Percentiles rank a stretch among this genome's conserved stretches.
Conservation (phyloP, 2,329 filamentous ascomycete species). For the Stemphylium vesicarium region DNA sequence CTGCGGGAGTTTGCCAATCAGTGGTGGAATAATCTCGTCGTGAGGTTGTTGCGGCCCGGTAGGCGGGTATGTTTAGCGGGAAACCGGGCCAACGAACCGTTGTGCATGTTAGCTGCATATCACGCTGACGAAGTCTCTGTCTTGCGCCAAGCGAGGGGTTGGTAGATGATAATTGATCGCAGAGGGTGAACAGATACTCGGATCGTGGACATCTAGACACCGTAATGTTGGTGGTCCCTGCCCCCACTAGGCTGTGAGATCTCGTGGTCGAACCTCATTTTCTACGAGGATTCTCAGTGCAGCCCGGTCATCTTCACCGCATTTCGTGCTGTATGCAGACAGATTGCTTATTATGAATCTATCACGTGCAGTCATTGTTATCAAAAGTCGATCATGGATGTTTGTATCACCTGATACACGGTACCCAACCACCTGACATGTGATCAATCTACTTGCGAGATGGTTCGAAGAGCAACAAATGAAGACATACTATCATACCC, state of each 20-base stretch:
- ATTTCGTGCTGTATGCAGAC: background rate
- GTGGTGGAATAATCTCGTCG: conserved; percentile 47
- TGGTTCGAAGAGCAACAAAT: conserved; percentile 15
- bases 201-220: conserved; percentile 10
- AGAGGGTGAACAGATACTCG: conserved; percentile 4
- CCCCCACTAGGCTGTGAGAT: background rate
- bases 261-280: background rate
- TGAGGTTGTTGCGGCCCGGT: conserved; percentile 36
- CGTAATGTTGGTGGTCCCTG: background rate
- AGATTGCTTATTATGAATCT: background rate
- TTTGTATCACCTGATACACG: conserved; percentile 2
- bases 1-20: conserved; percentile 14
- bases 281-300: background rate
- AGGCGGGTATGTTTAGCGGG: conserved; percentile 36
- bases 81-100: conserved; percentile 34
- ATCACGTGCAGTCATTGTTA: background rate
- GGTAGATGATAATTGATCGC: conserved; percentile 20
- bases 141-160: conserved; percentile 29
- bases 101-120: conserved; percentile 30
- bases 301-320: conserved; percentile 4
- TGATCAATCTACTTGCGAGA: conserved; percentile 17
- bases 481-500: conserved; percentile 18
- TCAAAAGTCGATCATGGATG: background rate
- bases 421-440: conserved; percentile 21
- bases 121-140: conserved; percentile 24